These are phyloP conservation scores for Trichoderma asperellum DNA, from an alignment of 2,329 filamentous ascomycete species.

Conservation along the genomic window DNA sequence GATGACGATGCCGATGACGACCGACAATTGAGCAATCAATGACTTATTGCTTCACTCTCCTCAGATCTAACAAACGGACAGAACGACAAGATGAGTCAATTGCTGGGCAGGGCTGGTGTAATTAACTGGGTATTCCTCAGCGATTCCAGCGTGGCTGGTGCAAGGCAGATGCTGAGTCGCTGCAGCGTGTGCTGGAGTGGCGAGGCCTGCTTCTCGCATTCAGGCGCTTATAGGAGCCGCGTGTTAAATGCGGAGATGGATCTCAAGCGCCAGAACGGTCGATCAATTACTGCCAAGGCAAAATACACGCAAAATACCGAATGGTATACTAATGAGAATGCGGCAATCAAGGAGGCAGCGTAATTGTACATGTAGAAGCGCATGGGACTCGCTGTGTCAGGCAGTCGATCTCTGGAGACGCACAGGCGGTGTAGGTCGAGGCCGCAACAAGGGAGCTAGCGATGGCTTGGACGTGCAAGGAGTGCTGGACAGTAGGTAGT, in stretches of 20 bases:
- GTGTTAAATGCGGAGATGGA: slow-evolving; percentile 9
- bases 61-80: neutral
- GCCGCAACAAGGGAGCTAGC: neutral
- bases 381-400: neutral
- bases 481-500: neutral
- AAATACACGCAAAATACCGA: neutral
- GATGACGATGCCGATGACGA: neutral
- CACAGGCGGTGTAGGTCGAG: slow-evolving; percentile 28
- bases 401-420: slow-evolving; percentile 4
- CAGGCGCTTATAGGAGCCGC: slow-evolving; percentile 24
- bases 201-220: neutral
- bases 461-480: neutral
- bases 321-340: neutral
- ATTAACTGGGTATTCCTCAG: neutral
- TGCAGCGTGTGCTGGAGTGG: slow-evolving; percentile 15
- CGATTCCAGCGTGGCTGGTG: slow-evolving; percentile 12
- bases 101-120: slow-evolving; percentile 19
- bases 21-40: neutral
- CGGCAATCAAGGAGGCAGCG: slow-evolving; percentile 8
- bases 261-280: neutral
- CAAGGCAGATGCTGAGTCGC: slow-evolving; percentile 19
- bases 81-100: slow-evolving; percentile 9
- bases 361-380: slow-evolving; percentile 1
- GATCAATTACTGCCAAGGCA: slow-evolving; percentile 16
- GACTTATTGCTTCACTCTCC: neutral